phyloP scores from a whole-genome alignment of 2,329 filamentous ascomycete genomes.

The Cladosporium phlei region DNA sequence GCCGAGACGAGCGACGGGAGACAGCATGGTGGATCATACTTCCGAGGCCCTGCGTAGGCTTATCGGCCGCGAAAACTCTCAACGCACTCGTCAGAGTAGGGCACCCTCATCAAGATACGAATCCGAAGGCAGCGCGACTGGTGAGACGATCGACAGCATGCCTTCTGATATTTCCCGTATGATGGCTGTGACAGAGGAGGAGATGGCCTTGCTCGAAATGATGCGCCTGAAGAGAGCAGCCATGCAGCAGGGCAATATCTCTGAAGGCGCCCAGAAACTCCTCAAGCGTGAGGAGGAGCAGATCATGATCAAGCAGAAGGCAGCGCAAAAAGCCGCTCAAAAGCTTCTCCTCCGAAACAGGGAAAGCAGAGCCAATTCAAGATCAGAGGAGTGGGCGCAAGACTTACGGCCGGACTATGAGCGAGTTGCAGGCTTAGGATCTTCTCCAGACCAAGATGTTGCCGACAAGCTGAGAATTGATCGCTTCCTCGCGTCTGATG shows the following conservation, averaged over 20 bases:
- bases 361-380: constrained; percentile 12
- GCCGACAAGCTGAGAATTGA: constrained; percentile 27
- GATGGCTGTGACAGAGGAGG: constrained; percentile 48
- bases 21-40: constrained; percentile 10
- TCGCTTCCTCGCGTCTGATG: constrained; percentile 23
- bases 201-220: constrained; percentile 46
- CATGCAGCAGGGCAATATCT: constrained; percentile 40
- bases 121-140: constrained; percentile 9
- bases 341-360: constrained; percentile 21
- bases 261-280: constrained; percentile 34
- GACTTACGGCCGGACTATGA: constrained; percentile 3
- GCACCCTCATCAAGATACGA: constrained; percentile 3
- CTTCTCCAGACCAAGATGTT: constrained; percentile 26
- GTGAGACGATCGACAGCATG: constrained; percentile 14
- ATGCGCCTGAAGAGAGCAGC: constrained; percentile 47
- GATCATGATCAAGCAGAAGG: constrained; percentile 19
- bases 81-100: neutral
- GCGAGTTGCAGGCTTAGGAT: constrained; percentile 22
- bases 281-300: constrained; percentile 32
- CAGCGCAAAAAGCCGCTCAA: constrained; percentile 22
- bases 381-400: constrained; percentile 7
- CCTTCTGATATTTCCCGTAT: constrained; percentile 22
- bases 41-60: constrained; percentile 15
- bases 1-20: constrained; percentile 1
- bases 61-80: constrained; percentile 8